phyloP scores from a whole-genome alignment of 1,284 basidiomycete genomes.

The Mycena citricolor region DNA sequence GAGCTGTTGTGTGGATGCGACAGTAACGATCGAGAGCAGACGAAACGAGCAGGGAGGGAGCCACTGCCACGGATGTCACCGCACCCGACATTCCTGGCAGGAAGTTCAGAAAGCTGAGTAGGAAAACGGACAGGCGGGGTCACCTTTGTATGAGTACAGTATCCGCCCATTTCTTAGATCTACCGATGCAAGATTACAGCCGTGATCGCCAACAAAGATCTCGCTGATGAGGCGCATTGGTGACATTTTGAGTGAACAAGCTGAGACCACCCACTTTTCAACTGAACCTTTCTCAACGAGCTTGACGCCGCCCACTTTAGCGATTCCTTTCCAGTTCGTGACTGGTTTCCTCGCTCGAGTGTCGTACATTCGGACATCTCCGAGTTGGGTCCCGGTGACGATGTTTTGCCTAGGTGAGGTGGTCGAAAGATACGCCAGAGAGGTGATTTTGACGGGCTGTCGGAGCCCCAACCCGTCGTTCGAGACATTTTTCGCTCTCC shows the following conservation, averaged over 20 bases:
- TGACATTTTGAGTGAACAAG: too few species aligned
- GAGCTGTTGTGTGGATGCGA: constrained; percentile 69
- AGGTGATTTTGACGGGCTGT: constrained; percentile 78
- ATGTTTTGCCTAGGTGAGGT: constrained; percentile 45
- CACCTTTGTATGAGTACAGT: constrained; percentile 74
- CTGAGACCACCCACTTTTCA: constrained; percentile 73
- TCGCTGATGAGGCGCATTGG: constrained; percentile 50
- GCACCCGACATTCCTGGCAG: constrained; percentile 65
- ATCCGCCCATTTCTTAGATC: constrained; percentile 76
- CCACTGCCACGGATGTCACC: constrained; percentile 59
- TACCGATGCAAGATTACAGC: constrained; percentile 66
- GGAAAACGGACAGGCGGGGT: constrained; percentile 5
- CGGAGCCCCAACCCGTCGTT: constrained; percentile 80
- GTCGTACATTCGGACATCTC: constrained; percentile 80
- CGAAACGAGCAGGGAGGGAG: constrained; percentile 53
- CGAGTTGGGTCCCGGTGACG: constrained; percentile 74
- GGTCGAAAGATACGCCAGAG: constrained; percentile 55
- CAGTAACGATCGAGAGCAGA: constrained; percentile 67
- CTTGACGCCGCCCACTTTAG: constrained; percentile 68
- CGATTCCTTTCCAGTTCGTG: constrained; percentile 62
- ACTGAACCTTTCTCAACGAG: constrained; percentile 57
- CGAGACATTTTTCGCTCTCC: constrained; percentile 81
- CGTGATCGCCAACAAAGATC: constrained; percentile 73
- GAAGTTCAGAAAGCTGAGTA: constrained; percentile 11
- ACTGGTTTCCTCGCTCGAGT: constrained; percentile 74